Evolutionary conservation across 495 filamentous ascomycete species (phyloP).

Genomic region (Ramalina intermedia): DNA sequence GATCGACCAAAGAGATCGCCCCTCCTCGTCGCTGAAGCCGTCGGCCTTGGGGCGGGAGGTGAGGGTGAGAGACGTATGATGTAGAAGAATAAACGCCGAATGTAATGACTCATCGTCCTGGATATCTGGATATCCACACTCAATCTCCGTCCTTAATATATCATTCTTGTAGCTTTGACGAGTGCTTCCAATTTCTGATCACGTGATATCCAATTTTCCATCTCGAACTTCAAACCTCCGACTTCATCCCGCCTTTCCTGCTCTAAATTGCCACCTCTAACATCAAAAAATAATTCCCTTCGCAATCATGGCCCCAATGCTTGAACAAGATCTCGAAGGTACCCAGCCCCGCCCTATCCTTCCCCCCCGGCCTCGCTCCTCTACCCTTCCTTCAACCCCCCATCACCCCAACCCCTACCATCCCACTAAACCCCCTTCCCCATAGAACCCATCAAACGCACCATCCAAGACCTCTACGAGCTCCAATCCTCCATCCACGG

Average conservation of each 20-base stretch:
- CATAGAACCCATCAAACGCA: constrained; percentile 46
- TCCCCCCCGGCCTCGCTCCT: too few species aligned
- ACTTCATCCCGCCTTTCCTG: background rate
- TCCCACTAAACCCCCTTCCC: background rate
- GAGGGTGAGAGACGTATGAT: constrained; percentile 14
- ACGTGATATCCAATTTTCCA: too few species aligned
- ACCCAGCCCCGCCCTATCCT: background rate
- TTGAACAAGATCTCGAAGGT: constrained; percentile 28
- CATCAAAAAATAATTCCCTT: background rate
- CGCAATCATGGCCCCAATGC: constrained; percentile 5
- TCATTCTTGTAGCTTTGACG: background rate
- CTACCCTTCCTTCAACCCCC: background rate
- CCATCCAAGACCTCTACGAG: constrained; percentile 81
- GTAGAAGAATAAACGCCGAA: background rate
- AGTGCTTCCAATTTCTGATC: too few species aligned
- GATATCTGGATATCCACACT: background rate
- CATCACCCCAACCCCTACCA: too few species aligned
- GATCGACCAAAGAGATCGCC: constrained; percentile 24
- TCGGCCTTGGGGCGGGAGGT: background rate
- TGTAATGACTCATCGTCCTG: background rate
- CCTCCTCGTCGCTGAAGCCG: background rate
- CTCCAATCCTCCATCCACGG: constrained; percentile 64
- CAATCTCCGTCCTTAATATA: background rate
- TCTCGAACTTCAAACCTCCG: background rate
- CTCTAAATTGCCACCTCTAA: background rate